Base-by-base conservation (phyloP, 495 filamentous ascomycete genomes). In the Aspergillus bertholletiae region DNA sequence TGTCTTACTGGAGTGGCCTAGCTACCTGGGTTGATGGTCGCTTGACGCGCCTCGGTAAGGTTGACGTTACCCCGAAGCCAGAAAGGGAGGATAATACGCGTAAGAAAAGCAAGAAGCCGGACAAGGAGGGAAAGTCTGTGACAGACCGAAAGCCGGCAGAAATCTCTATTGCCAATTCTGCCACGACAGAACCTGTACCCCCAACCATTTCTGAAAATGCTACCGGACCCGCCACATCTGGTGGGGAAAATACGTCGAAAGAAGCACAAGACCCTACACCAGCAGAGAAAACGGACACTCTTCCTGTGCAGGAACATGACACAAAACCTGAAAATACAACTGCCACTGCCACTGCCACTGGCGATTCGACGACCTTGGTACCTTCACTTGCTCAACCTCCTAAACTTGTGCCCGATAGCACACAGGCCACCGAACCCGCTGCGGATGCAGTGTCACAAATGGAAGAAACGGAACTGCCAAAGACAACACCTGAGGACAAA, bases 1-100 rank as follows among this genome's bases (percentile, higher is more conserved):
- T 97, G 40, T 90, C 89, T 15, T 94, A 87, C 70, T 98, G 89
- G 87, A 97, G 93, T 69, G 94, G 94, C 9, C 75, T 88, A 54
- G 90, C 86, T 43, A 84, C 88, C 53, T 88, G 88, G 79, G 76
- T 74, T 44, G 86, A 89, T 67, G 90, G 87, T 26, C 88, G 87
- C 62, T 73, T 93, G 53, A 87, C 82, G 60, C 84, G 85, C 56
- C 81, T 92, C 37, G 88, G 86, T 49, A 88, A 87, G 61, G 72
- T 84, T 48, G 81, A 85, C 7, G 80, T 87, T 18, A 82, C 80
- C 34, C 56, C 62, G 7, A 77, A 76, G 57, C 56, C 63, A 11
- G 70, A 76, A 22, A 75, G 75, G 41, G 70, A 74, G 20, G 71
- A 73, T 7, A 51, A 28, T 34, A 30, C 58, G 41, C 60, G 58